A percentile compares a stretch with the other conserved stretches of the same genome.
Evolutionary conservation across 352 stramenopile genomes (phyloP).

Genomic region (Phytophthora fragariaefolia): DNA sequence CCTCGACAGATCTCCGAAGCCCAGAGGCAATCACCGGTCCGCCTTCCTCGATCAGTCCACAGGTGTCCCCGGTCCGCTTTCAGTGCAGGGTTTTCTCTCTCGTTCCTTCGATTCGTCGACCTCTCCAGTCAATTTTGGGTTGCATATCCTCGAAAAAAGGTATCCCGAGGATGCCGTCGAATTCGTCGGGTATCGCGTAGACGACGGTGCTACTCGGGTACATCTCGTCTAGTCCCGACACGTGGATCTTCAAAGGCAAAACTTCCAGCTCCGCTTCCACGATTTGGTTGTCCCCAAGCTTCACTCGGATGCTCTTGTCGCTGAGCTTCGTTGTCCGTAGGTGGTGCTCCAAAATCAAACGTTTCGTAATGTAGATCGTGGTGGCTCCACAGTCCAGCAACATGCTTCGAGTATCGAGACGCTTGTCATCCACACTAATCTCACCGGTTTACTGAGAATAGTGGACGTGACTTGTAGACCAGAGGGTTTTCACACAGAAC

Average conservation of each 20-base stretch:
- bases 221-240: too few species aligned
- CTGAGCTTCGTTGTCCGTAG: constrained; percentile 14
- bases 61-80: not conserved
- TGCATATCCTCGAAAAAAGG: too few species aligned
- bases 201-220: too few species aligned
- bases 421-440: constrained; percentile 1
- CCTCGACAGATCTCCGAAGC: constrained; percentile 17
- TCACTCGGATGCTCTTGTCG: constrained; percentile 16
- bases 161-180: too few species aligned
- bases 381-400: constrained; percentile 6
- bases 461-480: constrained; percentile 9
- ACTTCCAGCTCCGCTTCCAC: not conserved
- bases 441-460: constrained; percentile 4
- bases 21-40: constrained; percentile 9
- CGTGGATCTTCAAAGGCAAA: too few species aligned
- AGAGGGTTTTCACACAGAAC: constrained; percentile 22
- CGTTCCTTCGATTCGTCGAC: too few species aligned
- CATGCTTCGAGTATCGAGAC: not conserved
- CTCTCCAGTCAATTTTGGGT: too few species aligned
- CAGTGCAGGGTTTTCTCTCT: constrained; percentile 1
- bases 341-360: not conserved
- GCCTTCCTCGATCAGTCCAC: constrained; percentile 9
- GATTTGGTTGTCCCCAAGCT: constrained; percentile 9
- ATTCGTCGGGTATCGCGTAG: too few species aligned
- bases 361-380: constrained; percentile 8